Evolutionary conservation across 129 eudicot genomes (phyloP).

Genomic region (Mikania micrantha): DNA sequence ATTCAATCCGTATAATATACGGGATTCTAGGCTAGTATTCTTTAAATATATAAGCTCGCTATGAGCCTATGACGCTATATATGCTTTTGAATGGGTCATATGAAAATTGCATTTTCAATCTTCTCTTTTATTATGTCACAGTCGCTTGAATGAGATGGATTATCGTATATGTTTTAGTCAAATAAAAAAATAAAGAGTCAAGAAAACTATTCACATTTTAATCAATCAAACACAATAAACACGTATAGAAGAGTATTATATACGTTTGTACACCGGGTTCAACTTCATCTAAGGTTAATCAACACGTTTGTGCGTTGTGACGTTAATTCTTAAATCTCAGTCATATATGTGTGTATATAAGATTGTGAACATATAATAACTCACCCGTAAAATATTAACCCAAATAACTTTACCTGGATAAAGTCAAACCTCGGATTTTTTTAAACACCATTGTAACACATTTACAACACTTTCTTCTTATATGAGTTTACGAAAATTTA

Average conservation of each 20-base stretch:
- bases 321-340: background rate
- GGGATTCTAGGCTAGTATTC: no score
- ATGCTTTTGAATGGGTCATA: slow-evolving; percentile 11
- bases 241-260: background rate
- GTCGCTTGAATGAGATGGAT: background rate
- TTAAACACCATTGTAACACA: no score
- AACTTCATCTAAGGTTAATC: background rate
- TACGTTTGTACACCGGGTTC: background rate
- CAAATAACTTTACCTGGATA: no score
- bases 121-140: background rate
- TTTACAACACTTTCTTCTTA: no score
- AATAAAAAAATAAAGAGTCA: background rate
- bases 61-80: no score
- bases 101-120: background rate
- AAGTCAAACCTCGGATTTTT: no score
- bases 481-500: no score
- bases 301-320: background rate
- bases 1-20: no score
- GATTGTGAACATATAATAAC: no score
- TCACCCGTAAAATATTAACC: no score
- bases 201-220: background rate
- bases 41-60: no score
- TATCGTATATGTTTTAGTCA: background rate
- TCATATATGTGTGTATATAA: no score
- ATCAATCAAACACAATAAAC: background rate